Conservation (phyloP, 1,284 basidiomycete species). For the Cystobasidium sp. region DNA sequence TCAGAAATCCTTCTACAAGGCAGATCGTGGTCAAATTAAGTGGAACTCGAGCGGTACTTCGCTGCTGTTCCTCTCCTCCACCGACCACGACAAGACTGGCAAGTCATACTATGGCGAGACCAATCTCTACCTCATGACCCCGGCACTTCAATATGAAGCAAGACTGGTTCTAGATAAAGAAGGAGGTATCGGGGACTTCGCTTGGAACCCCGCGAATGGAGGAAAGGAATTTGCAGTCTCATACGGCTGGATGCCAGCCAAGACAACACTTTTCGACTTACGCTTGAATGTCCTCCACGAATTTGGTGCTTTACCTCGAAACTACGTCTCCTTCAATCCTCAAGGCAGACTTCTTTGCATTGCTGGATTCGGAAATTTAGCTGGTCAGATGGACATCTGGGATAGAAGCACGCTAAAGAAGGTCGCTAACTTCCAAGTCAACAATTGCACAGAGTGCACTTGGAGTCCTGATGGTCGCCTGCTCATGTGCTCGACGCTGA, state of each 20-base stretch:
- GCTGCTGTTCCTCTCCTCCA: slow-evolving; percentile 82
- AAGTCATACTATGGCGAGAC: slow-evolving; percentile 99
- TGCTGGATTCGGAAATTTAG: slow-evolving; percentile 94
- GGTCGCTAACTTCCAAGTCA: slow-evolving; percentile 83
- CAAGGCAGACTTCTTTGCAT: slow-evolving; percentile 86
- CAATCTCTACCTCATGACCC: slow-evolving; percentile 87
- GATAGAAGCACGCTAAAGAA: slow-evolving; percentile 85
- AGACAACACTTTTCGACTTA: slow-evolving; percentile 86
- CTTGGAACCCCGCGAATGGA: slow-evolving; percentile 89
- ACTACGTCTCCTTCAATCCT: slow-evolving; percentile 93
- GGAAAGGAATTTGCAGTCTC: slow-evolving; percentile 90
- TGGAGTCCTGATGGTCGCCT: slow-evolving; percentile 95
- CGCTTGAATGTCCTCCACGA: slow-evolving; percentile 86
- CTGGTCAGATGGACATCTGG: slow-evolving; percentile 89
- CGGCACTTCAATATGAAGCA: slow-evolving; percentile 95
- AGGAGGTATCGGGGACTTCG: slow-evolving; percentile 94
- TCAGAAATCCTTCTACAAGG: slow-evolving; percentile 92
- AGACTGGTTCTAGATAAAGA: slow-evolving; percentile 86
- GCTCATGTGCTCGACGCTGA: slow-evolving; percentile 90
- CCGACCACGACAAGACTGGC: slow-evolving; percentile 94
- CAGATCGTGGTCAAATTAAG: slow-evolving; percentile 90
- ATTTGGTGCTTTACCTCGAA: slow-evolving; percentile 85
- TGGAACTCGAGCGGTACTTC: slow-evolving; percentile 87
- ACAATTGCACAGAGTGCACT: slow-evolving; percentile 90
- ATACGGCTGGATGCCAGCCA: slow-evolving; percentile 97